Conservation (phyloP, 2,329 filamentous ascomycete species). For the Claviceps paspali region DNA sequence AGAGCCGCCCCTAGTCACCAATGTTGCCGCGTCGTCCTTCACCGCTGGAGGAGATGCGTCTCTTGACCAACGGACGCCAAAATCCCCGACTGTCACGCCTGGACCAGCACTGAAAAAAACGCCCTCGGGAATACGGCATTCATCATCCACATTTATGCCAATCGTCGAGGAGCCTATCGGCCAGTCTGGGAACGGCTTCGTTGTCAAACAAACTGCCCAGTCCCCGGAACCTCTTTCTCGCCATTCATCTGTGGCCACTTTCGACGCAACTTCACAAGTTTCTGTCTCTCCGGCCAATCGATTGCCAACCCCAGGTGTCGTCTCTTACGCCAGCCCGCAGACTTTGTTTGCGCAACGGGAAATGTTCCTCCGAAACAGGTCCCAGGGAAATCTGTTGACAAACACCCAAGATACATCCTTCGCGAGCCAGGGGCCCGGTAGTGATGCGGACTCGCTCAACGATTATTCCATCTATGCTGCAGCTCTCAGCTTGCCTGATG, state of each 20-base stretch:
- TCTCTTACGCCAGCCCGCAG: slow-evolving; percentile 36
- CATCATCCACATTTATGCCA: slow-evolving; percentile 18
- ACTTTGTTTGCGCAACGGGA: slow-evolving; percentile 42
- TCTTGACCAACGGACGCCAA: slow-evolving; percentile 1
- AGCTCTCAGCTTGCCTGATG: slow-evolving; percentile 22
- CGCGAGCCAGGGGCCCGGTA: slow-evolving; percentile 14
- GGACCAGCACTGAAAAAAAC: slow-evolving; percentile 10
- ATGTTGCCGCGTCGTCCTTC: neutral
- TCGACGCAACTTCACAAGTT: slow-evolving; percentile 8
- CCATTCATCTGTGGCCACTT: slow-evolving; percentile 9
- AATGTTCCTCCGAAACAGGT: slow-evolving; percentile 36
- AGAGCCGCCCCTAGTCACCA: slow-evolving; percentile 9
- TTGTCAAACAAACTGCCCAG: slow-evolving; percentile 4
- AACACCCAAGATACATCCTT: slow-evolving; percentile 13
- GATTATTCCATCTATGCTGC: slow-evolving; percentile 19
- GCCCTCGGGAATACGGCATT: slow-evolving; percentile 10
- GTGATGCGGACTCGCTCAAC: slow-evolving; percentile 27
- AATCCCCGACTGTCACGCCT: neutral
- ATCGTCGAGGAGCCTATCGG: slow-evolving; percentile 27
- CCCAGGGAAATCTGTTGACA: slow-evolving; percentile 24
- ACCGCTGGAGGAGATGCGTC: neutral
- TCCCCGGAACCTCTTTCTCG: slow-evolving; percentile 4
- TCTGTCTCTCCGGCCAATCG: slow-evolving; percentile 4
- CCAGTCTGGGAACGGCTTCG: slow-evolving; percentile 7
- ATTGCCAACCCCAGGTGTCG: slow-evolving; percentile 26